These are phyloP conservation scores for Pisolithus thermaeus DNA, from an alignment of 1,284 basidiomycete species.

Conservation along the genomic window DNA sequence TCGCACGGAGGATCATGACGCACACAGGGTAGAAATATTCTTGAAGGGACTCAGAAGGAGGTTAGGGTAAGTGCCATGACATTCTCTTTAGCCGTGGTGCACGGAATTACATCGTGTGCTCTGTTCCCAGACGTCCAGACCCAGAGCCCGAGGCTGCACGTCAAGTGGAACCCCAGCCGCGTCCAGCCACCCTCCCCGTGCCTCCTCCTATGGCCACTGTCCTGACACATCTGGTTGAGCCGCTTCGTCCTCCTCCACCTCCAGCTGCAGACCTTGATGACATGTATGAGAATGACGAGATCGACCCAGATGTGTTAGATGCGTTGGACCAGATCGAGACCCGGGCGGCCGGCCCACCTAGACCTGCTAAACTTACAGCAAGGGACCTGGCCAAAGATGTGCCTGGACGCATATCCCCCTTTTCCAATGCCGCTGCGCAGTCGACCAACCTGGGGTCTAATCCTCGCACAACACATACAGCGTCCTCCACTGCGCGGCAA, in stretches of 20 bases:
- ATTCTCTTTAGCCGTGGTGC: background rate
- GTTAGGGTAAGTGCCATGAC: slow-evolving; percentile 47
- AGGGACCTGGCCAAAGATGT: too few relatives aligned
- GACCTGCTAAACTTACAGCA: background rate
- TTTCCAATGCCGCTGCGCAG: background rate
- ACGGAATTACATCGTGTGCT: background rate
- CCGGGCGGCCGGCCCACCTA: background rate
- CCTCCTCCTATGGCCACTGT: background rate
- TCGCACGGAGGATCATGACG: slow-evolving; percentile 53
- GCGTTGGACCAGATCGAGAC: slow-evolving; percentile 10
- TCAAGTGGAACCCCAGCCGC: slow-evolving; percentile 6
- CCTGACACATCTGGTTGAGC: background rate
- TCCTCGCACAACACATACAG: background rate
- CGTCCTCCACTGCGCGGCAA: slow-evolving; percentile 3
- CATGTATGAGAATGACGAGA: slow-evolving; percentile 23
- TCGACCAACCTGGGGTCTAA: background rate
- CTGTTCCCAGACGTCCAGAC: slow-evolving; percentile 22
- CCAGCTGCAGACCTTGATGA: slow-evolving; percentile 16
- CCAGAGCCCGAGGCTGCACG: slow-evolving; percentile 11
- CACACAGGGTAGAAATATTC: slow-evolving; percentile 47
- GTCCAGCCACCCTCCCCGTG: background rate
- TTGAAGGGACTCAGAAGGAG: slow-evolving; percentile 48
- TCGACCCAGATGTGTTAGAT: slow-evolving; percentile 25
- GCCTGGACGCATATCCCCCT: background rate
- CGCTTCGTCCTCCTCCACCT: slow-evolving; percentile 8